phyloP scores from a whole-genome alignment of 192 early-diverging fungal genomes.

The Lobosporangium transversale region DNA sequence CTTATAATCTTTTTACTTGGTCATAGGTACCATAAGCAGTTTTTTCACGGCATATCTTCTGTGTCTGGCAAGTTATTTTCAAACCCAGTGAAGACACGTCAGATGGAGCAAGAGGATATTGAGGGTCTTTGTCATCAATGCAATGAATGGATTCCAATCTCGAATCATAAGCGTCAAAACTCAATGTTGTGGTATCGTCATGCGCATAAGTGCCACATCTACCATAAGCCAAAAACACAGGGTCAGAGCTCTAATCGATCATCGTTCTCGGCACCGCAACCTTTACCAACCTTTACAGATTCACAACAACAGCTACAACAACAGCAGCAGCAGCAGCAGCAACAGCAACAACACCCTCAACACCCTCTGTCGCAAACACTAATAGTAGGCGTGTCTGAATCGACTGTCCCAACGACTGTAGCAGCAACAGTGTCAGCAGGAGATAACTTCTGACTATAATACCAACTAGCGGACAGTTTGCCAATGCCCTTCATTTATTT shows the following conservation, averaged over 20 bases:
- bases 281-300: conserved; percentile 29
- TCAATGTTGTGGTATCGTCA: conserved; percentile 87
- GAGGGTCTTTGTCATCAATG: conserved; percentile 90
- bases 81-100: conserved; percentile 76
- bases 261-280: conserved; percentile 42
- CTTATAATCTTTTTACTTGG: too few relatives aligned
- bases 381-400: too few relatives aligned
- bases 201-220: conserved; percentile 87
- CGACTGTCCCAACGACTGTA: not conserved
- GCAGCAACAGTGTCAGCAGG: not conserved
- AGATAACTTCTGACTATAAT: not conserved
- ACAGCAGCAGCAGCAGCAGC: too few relatives aligned
- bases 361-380: too few relatives aligned
- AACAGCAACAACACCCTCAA: too few relatives aligned
- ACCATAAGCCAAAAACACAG: conserved; percentile 74
- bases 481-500: not conserved
- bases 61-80: conserved; percentile 81
- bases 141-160: conserved; percentile 82
- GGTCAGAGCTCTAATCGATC: conserved; percentile 45
- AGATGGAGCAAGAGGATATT: conserved; percentile 71
- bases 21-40: conserved; percentile 86
- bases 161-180: conserved; percentile 78
- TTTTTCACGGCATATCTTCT: conserved; percentile 86
- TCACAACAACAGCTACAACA: not conserved
- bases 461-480: not conserved